Percentiles rank a stretch among this genome's conserved stretches.
These are phyloP conservation scores for Eruca vesicaria DNA, from an alignment of 441 rosid species.

Conservation along the genomic window DNA sequence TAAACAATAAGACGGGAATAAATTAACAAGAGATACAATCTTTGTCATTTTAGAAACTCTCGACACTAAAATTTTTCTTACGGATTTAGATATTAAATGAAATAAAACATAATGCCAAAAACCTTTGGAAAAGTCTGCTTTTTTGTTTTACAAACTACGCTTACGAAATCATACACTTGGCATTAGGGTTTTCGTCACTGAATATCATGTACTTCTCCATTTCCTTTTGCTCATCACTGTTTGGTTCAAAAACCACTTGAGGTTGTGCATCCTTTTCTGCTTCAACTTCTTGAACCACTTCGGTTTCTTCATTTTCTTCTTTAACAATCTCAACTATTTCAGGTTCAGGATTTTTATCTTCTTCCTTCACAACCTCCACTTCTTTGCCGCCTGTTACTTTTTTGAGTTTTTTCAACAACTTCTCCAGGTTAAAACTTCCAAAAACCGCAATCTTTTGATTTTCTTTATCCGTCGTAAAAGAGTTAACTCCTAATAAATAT, in stretches of 20 bases:
- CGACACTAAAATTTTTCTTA: not conserved
- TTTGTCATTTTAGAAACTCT: too few species aligned
- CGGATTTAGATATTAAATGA: not conserved
- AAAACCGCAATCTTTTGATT: conserved; percentile 44
- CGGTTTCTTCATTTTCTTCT: not conserved
- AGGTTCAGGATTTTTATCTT: conserved; percentile 3
- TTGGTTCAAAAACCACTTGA: not conserved
- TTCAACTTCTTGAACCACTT: not conserved
- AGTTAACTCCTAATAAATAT: conserved; percentile 50
- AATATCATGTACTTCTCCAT: conserved; percentile 39
- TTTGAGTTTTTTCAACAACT: conserved; percentile 53
- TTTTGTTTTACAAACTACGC: not conserved
- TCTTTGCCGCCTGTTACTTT: conserved; percentile 51
- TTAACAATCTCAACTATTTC: not conserved
- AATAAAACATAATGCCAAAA: not conserved
- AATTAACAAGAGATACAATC: too few species aligned
- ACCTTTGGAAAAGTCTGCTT: not conserved
- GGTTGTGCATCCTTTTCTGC: not conserved
- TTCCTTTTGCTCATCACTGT: conserved; percentile 22
- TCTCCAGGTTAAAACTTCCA: conserved; percentile 48
- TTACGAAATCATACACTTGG: conserved; percentile 45
- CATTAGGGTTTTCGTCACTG: conserved; percentile 69
- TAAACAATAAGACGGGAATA: too few species aligned
- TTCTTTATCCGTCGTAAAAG: conserved; percentile 46
- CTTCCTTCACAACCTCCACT: conserved; percentile 43